These are phyloP conservation scores for Wallacemonas sp. DNA, from an alignment of 208 protist genomes.

Conservation along the genomic window DNA sequence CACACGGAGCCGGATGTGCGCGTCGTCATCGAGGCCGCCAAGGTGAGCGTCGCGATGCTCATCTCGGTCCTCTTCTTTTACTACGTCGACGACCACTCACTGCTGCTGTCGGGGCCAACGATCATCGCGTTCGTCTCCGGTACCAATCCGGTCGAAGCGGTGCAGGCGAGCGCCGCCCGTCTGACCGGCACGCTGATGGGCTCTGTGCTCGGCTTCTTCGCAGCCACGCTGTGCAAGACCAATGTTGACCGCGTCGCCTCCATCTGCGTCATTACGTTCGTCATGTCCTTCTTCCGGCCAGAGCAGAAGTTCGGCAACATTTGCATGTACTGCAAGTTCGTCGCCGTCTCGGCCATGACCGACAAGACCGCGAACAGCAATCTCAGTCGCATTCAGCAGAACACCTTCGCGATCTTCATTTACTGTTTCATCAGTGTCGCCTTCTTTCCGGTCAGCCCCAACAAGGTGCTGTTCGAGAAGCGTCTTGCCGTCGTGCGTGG, in stretches of 20 bases:
- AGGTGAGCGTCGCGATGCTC: slow-evolving; percentile 77
- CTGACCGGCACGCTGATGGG: slow-evolving; percentile 70
- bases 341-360: slow-evolving; percentile 49
- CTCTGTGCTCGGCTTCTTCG: slow-evolving; percentile 73
- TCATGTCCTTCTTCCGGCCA: slow-evolving; percentile 69
- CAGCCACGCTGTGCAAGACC: slow-evolving; percentile 44
- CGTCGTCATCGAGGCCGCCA: slow-evolving; percentile 68
- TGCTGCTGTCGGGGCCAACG: slow-evolving; percentile 65
- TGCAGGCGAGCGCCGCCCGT: slow-evolving; percentile 55
- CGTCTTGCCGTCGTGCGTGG: slow-evolving; percentile 40
- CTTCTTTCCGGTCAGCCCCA: slow-evolving; percentile 69
- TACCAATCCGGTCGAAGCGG: slow-evolving; percentile 68
- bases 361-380: slow-evolving; percentile 35
- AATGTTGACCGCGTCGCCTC: slow-evolving; percentile 40
- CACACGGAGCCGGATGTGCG: slow-evolving; percentile 42
- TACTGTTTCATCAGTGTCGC: slow-evolving; percentile 73
- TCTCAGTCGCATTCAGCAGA: slow-evolving; percentile 81
- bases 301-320: slow-evolving; percentile 50
- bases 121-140: slow-evolving; percentile 82
- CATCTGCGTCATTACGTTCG: slow-evolving; percentile 66
- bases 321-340: slow-evolving; percentile 75
- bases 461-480: slow-evolving; percentile 48
- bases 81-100: slow-evolving; percentile 46
- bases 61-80: slow-evolving; percentile 77
- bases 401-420: slow-evolving; percentile 79